phyloP scores from a whole-genome alignment of 495 filamentous ascomycete genomes.

The Penicillium diatomitis region DNA sequence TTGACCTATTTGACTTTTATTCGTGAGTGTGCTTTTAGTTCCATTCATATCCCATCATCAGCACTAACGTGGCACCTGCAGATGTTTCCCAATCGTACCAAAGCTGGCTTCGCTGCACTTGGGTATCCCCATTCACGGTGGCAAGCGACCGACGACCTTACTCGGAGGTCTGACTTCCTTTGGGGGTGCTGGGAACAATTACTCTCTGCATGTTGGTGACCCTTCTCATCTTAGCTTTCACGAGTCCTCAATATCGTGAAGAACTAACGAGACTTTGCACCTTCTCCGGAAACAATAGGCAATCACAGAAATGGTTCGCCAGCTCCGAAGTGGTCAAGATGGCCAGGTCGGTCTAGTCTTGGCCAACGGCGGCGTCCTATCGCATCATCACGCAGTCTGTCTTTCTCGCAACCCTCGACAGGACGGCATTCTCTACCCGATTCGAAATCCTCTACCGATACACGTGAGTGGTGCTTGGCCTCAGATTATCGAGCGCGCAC shows the following conservation, averaged over 20 bases:
- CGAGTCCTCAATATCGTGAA: no score
- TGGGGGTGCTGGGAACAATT: conserved; percentile 52
- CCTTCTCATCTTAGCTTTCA: not conserved
- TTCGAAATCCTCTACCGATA: conserved; percentile 11
- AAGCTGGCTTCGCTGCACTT: conserved; percentile 48
- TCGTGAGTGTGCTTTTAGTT: conserved; percentile 14
- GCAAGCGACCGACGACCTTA: conserved; percentile 40
- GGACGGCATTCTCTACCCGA: conserved; percentile 2
- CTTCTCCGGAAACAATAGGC: conserved; percentile 16
- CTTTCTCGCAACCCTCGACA: conserved; percentile 29
- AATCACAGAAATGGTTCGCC: conserved; percentile 39
- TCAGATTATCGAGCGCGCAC: not conserved
- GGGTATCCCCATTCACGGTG: conserved; percentile 28
- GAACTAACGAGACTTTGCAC: no score
- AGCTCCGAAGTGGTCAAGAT: conserved; percentile 29
- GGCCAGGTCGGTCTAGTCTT: conserved; percentile 37
- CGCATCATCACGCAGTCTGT: conserved; percentile 45
- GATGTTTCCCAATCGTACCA: conserved; percentile 50
- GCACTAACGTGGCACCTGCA: not conserved
- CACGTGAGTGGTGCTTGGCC: not conserved
- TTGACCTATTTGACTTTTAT: conserved; percentile 48
- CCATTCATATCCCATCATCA: no score
- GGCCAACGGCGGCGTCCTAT: conserved; percentile 47
- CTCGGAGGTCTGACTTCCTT: conserved; percentile 50
- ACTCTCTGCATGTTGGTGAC: conserved; percentile 45